A percentile compares a stretch with the other conserved stretches of the same genome.
Conservation (phyloP, 768 basidiomycete genomes). For the Xerocomus spinulosus region DNA sequence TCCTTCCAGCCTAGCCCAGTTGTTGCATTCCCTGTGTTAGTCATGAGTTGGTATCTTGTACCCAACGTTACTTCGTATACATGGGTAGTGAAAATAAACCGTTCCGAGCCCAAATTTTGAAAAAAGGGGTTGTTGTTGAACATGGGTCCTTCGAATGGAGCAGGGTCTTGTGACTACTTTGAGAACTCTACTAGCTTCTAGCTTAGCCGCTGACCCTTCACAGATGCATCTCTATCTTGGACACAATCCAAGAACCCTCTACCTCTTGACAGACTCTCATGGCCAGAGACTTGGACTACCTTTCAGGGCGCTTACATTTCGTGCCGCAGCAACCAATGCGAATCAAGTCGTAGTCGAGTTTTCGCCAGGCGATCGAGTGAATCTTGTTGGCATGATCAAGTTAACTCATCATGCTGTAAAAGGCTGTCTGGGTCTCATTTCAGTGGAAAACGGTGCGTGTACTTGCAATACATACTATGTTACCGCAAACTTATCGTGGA, state of each 20-base stretch:
- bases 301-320: conserved; percentile 64
- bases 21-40: not conserved
- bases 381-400: conserved; percentile 57
- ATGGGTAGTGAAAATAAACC: too few species aligned
- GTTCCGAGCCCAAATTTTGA: too few species aligned
- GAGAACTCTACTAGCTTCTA: too few species aligned
- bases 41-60: conserved; percentile 4
- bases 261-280: conserved; percentile 65
- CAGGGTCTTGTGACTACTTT: too few species aligned
- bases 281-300: conserved; percentile 62
- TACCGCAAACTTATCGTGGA: conserved; percentile 5
- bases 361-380: conserved; percentile 65
- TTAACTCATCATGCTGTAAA: conserved; percentile 71
- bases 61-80: not conserved
- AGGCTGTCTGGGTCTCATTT: conserved; percentile 81
- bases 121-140: too few species aligned
- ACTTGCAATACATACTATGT: not conserved
- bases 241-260: conserved; percentile 64
- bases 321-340: conserved; percentile 47
- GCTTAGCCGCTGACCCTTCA: not conserved
- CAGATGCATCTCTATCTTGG: conserved; percentile 72
- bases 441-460: conserved; percentile 59
- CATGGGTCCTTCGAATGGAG: too few species aligned
- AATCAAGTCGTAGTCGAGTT: conserved; percentile 84
- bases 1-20: not conserved